A percentile compares a stretch with the other conserved stretches of the same genome.
Conservation (phyloP, 1,284 basidiomycete genomes). For the Irpex sp. region DNA sequence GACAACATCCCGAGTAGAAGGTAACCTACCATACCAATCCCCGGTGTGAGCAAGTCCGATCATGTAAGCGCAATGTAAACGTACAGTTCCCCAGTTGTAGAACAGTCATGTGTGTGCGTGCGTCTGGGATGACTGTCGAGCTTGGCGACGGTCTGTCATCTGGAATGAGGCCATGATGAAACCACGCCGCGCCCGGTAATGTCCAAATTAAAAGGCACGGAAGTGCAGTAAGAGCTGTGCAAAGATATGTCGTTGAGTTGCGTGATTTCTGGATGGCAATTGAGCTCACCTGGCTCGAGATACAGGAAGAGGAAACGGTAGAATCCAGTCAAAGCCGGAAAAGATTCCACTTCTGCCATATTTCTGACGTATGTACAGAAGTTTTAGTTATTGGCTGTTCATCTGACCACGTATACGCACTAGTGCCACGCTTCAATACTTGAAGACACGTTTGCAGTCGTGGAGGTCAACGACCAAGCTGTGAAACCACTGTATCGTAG, state of each 20-base stretch:
- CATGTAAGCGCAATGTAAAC: slow-evolving; percentile 13
- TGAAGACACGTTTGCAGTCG: background rate
- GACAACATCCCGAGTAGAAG: slow-evolving; percentile 65
- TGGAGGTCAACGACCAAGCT: background rate
- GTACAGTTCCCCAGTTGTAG: slow-evolving; percentile 72
- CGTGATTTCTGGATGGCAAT: background rate
- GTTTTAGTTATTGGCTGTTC: no score
- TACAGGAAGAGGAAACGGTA: slow-evolving; percentile 68
- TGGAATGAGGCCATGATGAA: slow-evolving; percentile 67
- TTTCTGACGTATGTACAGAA: no score
- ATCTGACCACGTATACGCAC: background rate
- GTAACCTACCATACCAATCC: slow-evolving; percentile 46
- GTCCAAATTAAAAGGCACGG: slow-evolving; percentile 59
- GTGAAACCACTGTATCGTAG: background rate
- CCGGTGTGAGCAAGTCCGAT: background rate
- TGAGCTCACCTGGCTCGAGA: slow-evolving; percentile 60
- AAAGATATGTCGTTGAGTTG: background rate
- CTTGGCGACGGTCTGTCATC: slow-evolving; percentile 29
- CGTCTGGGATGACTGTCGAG: slow-evolving; percentile 35
- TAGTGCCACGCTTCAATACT: background rate
- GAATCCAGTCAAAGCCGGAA: slow-evolving; percentile 63
- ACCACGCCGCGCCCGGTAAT: slow-evolving; percentile 66
- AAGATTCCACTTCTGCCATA: slow-evolving; percentile 22
- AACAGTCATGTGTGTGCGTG: slow-evolving; percentile 60
- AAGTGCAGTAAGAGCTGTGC: slow-evolving; percentile 52